Evolutionary conservation across 1,284 basidiomycete genomes (phyloP), one percentile per base, ranked within the genome.

Genomic region (Coriolopsis trogii): DNA sequence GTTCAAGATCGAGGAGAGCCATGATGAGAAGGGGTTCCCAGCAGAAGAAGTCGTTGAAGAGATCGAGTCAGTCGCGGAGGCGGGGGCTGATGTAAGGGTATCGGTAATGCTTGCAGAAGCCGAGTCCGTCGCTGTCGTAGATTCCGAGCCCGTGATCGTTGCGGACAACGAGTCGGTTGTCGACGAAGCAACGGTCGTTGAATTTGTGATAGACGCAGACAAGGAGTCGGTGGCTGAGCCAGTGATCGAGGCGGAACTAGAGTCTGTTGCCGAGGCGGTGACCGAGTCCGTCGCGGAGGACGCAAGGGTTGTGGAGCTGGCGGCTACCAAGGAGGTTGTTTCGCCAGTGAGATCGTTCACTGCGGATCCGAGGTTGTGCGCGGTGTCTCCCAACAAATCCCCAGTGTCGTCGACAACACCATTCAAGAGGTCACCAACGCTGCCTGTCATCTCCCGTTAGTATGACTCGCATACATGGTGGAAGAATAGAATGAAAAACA

Each of bases 281-380:
- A 41, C 33, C 34, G 49, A 44, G 4, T 25, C 29, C 25, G 43
- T 28, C 30, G 41, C 9, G 3, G 51, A 30, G 8, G 49, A 36
- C 1, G 43, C 31, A 26, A 39, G 6, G 41, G 24, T 49, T 6
- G 56, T 59, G 12, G 58, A 58, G 31, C 53, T 60, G 8, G 61
- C 58, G 37, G 58, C 49, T 4, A 62, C 56, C 18, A 62, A n/a
- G 15, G 60, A 53, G 5, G 57, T 59, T n/a, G 55, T 58, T 18
- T 34, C 34, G 15, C 12, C 34, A 6, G 28, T 42, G 20, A 47
- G 12, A 25, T 38, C 43, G 29, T 33, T 41, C 9, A 51, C 21
- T 6, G n/a, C 24, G 37, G 18, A 36, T 4, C 43, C 46, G 13
- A 53, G 26, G 29, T 49, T 39, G 21, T 28, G 24, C 6, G 50